Evolutionary conservation across 495 filamentous ascomycete species (phyloP).

Genomic region (Penicillium pancosmium): DNA sequence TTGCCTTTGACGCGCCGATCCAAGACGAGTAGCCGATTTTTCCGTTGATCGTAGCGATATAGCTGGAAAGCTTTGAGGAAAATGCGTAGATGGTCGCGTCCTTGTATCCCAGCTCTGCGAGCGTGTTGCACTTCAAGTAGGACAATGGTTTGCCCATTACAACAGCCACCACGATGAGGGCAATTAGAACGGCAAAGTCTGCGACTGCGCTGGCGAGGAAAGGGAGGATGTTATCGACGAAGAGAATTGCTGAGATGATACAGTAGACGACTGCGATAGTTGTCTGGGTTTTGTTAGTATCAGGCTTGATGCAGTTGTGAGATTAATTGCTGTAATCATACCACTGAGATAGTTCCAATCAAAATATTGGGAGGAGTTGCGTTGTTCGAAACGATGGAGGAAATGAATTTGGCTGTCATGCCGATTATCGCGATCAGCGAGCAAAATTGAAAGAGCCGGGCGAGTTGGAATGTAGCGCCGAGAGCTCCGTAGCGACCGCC

Average conservation of each 20-base stretch:
- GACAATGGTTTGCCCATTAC: conserved; percentile 81
- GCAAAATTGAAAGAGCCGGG: conserved; percentile 69
- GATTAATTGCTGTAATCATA: conserved; percentile 40
- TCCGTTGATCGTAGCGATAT: conserved; percentile 42
- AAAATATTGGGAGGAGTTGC: conserved; percentile 69
- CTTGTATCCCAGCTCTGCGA: conserved; percentile 42
- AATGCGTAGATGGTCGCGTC: conserved; percentile 48
- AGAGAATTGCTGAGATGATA: conserved; percentile 74
- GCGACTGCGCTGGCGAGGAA: conserved; percentile 65
- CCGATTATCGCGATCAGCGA: conserved; percentile 80
- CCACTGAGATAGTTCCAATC: conserved; percentile 76
- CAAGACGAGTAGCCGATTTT: conserved; percentile 58
- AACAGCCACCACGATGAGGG: conserved; percentile 69
- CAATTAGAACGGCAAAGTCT: conserved; percentile 70
- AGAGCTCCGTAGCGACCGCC: conserved; percentile 64
- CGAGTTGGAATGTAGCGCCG: conserved; percentile 74
- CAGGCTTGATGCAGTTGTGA: neutral
- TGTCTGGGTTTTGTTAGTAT: conserved; percentile 49
- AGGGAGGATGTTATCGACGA: conserved; percentile 72
- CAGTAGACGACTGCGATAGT: conserved; percentile 78
- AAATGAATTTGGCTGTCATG: conserved; percentile 80
- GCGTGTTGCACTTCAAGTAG: conserved; percentile 69
- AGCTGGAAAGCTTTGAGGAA: conserved; percentile 43
- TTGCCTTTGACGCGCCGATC: conserved; percentile 66
- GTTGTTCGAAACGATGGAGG: conserved; percentile 66